Evolutionary conservation across 257 asterid genomes (phyloP), one percentile per base, ranked within the genome.

Genomic region (Cynanchum wilfordii): DNA sequence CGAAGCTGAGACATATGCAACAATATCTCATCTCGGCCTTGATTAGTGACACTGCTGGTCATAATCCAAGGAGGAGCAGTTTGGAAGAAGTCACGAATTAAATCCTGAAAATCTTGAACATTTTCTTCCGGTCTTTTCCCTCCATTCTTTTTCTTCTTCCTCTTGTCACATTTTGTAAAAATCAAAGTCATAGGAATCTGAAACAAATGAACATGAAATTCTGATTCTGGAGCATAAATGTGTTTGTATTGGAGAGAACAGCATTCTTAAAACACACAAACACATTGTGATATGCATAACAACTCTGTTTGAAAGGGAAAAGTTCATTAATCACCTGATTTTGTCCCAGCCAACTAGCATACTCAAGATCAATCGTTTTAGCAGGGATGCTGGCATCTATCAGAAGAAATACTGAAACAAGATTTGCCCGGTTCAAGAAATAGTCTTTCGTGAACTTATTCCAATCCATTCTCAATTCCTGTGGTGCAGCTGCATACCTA

Each of bases 371-470:
- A 70, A 95, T 90, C 78, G 73, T 78, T 81, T 92, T 95, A 0
- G 89, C 88, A 38, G 99, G 98, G 73, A 95, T 95, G 83, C 97
- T 92, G 69, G 97, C 99, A 81, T 95, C 99, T 47, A 92, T 88
- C 73, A 95, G 89, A 80, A 92, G 99, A 87, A 95, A 95, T 7
- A 95, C 99, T 0, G 98, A 92, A 81, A 95, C 97, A n/a, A 95
- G 96, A 68, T 83, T 87, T n/a, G 96, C 87, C 63, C 96, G 87
- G 81, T 87, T 89, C 74, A 95, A 81, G 84, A 95, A 95, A 83
- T 95, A 95, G 78, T 95, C 96, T 84, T 90, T 90, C 20, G 98
- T 95, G 88, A 95, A 95, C 76, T 86, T 90, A 72, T 70, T 82
- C 99, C 99, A 95, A 76, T 95, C 99, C 47, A 85, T 89, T 29